Conservation (phyloP, 345 rosid species). For the Arabidopsis arenosa region DNA sequence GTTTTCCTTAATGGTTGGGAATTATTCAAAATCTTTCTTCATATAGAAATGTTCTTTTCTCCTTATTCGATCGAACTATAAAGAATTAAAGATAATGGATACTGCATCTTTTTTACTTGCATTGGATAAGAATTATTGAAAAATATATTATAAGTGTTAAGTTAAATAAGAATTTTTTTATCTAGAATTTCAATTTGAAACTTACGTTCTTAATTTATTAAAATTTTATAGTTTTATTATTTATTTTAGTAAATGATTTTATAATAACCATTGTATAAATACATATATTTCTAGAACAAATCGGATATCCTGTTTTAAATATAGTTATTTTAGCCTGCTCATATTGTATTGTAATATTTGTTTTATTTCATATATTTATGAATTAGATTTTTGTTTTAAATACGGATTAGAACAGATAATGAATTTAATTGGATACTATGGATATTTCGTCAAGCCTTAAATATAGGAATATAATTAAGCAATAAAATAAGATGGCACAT, state of each 20-base stretch:
- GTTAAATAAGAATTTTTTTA: too few species aligned
- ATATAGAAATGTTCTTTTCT: conserved; percentile 3
- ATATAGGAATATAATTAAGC: not conserved
- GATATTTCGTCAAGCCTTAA: not conserved
- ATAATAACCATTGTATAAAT: not conserved
- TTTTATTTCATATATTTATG: not conserved
- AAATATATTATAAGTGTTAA: not conserved
- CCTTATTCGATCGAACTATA: not conserved
- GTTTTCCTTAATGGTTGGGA: not conserved
- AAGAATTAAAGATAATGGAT: not conserved
- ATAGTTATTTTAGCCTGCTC: too few species aligned
- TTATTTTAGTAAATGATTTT: too few species aligned
- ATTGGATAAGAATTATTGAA: not conserved
- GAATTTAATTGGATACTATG: not conserved
- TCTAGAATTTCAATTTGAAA: too few species aligned
- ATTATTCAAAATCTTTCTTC: conserved; percentile 26
- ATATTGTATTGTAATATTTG: too few species aligned
- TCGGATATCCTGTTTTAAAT: too few species aligned
- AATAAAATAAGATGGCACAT: conserved; percentile 23
- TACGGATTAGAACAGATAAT: not conserved
- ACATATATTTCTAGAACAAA: not conserved
- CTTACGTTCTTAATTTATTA: too few species aligned
- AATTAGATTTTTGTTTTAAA: not conserved
- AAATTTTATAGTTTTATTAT: too few species aligned
- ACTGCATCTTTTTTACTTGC: not conserved